Percentiles rank a stretch among this genome's conserved stretches.
Evolutionary conservation across 2,329 filamentous ascomycete species (phyloP).

Genomic region (Curvularia hawaiiensis): DNA sequence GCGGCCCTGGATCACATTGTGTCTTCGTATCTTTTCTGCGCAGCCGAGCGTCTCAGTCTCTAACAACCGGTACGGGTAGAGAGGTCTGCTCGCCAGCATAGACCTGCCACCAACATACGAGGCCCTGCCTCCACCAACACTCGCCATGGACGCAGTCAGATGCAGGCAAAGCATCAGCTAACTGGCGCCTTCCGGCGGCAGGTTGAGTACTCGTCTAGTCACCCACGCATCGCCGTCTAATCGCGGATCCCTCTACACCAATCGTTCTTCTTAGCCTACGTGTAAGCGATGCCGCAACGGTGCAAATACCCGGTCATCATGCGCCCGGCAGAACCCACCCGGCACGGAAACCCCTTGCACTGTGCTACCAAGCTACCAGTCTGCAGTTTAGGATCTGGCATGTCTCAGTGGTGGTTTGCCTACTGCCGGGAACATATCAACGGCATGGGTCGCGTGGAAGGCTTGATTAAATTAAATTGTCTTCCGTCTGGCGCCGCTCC

Average conservation of each 20-base stretch:
- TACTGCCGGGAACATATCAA: slow-evolving; percentile 4
- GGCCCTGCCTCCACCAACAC: slow-evolving; percentile 9
- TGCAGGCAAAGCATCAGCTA: slow-evolving; percentile 2
- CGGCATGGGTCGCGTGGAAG: slow-evolving; percentile 10
- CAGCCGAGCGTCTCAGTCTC: slow-evolving; percentile 3
- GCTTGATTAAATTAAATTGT: slow-evolving; percentile 16
- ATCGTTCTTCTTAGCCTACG: background rate
- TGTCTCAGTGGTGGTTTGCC: slow-evolving; percentile 1
- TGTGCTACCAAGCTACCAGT: slow-evolving; percentile 9
- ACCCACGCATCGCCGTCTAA: slow-evolving; percentile 2
- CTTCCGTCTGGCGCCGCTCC: slow-evolving; percentile 3
- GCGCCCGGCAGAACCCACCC: slow-evolving; percentile 3
- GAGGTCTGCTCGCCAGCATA: background rate
- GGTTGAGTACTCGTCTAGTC: background rate
- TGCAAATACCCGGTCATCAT: slow-evolving; percentile 23
- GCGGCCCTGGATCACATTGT: slow-evolving; percentile 4
- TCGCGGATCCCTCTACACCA: slow-evolving; percentile 1
- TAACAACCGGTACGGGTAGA: background rate
- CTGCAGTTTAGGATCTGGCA: slow-evolving; percentile 11
- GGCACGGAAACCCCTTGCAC: slow-evolving; percentile 6
- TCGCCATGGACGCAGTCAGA: slow-evolving; percentile 10
- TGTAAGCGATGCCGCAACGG: slow-evolving; percentile 11
- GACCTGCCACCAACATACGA: slow-evolving; percentile 6
- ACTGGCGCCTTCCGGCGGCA: background rate
- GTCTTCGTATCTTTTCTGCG: background rate